Conservation (phyloP, 1,284 basidiomycete species). For the Cryptococcus maquisensis region DNA sequence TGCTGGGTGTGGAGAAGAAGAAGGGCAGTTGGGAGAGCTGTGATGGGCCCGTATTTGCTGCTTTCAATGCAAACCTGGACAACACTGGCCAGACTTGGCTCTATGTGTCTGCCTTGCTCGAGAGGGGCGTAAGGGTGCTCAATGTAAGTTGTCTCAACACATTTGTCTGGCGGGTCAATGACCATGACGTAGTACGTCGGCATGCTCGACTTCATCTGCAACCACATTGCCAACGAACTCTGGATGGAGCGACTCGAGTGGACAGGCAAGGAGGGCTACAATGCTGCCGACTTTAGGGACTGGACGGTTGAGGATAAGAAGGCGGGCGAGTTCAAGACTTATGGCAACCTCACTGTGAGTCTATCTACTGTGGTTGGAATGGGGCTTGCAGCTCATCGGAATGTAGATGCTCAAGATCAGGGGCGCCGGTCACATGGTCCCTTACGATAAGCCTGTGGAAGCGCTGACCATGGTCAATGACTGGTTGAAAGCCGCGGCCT, state of each 20-base stretch:
- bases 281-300: constrained; percentile 47
- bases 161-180: neutral
- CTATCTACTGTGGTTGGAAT: constrained; percentile 52
- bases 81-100: constrained; percentile 46
- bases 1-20: constrained; percentile 60
- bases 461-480: constrained; percentile 45
- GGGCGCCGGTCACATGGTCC: constrained; percentile 49
- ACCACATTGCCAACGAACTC: constrained; percentile 62
- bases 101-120: constrained; percentile 67
- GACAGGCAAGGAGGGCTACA: constrained; percentile 58
- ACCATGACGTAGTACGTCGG: constrained; percentile 26
- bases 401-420: constrained; percentile 33
- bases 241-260: constrained; percentile 63
- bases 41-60: constrained; percentile 47
- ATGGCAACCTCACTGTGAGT: constrained; percentile 60
- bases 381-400: neutral
- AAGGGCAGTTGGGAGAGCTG: constrained; percentile 56
- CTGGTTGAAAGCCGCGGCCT: constrained; percentile 34
- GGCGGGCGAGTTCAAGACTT: constrained; percentile 58
- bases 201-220: constrained; percentile 73
- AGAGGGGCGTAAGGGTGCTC: constrained; percentile 65
- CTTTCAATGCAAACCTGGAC: constrained; percentile 37
- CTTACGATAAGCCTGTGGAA: constrained; percentile 49
- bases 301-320: constrained; percentile 52
- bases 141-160: constrained; percentile 47